Base-by-base conservation (phyloP, 2,329 filamentous ascomycete genomes). In the Laburnicola sp. region DNA sequence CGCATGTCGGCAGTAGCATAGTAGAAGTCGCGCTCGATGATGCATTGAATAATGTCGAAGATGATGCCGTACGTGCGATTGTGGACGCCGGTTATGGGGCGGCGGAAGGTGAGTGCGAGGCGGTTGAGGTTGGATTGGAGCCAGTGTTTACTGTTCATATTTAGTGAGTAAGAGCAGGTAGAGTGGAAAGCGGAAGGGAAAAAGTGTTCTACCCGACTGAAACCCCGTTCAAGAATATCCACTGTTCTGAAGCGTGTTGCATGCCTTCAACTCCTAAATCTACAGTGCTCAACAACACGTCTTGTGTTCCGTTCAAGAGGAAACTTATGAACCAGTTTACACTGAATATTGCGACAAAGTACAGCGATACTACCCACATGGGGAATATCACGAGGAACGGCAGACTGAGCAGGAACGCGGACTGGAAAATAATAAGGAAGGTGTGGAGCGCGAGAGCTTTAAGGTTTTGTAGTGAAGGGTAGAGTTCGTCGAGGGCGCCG, bases 201-300 rank as follows among this genome's bases (percentile, higher is more conserved):
- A 75, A 80, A 52, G 16, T 16, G 16, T 16, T 16, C 16, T 72
- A 85, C 82, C 80, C 82, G 30, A 80, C 80, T 7, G 80, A 83
- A 26, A 91, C 83, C 0, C 89, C 89, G 63, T 92, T 92, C 45
- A 92, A 71, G 65, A 88, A 92, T n/a, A 92, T 78, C 89, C 89
- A 93, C 62, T 86, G 81, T 72, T 92, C 88, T 45, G 84, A 77
- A 8, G 76, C 75, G 66, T 76, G 70, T n/a, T 48, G 39, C 5
- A 11, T 21, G 2, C 1, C 41, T 31, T 60, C 53, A 6, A 37
- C 38, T 22, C 76, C 69, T 1, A 84, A 78, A 54, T 81, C 84
- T 47, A 83, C 84, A 16, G 72, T 69, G 58, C 80, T 84, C 75
- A 68, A 78, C 79, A 86, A 45, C 31, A 58, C 45, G 39, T 59